Base-by-base conservation (phyloP, 805 yeast species). In the Zygosaccharomyces kombuchaensis region DNA sequence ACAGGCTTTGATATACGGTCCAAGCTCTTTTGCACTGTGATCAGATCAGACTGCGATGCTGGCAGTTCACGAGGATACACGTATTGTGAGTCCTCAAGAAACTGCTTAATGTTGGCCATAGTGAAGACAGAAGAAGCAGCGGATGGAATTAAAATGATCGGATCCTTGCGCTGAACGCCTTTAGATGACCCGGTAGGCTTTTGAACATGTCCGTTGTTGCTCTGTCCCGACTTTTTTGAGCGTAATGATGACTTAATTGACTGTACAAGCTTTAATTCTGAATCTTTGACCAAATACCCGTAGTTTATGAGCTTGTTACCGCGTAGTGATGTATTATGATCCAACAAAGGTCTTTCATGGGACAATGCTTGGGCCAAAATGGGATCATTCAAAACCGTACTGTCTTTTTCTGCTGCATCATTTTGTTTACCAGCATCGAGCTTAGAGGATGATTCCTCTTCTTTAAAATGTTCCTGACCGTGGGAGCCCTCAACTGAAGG, bases 61-160 rank as follows among this genome's bases (percentile, higher is more conserved):
- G 64, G 66, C 27, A 67, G 57, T 12, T 71, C 74, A 9, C 66
- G 59, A 4, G 73, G 84, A 53, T 75, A 82, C 40, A 76, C 73
- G 53, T 79, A 86, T 26, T 66, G 68, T 3, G 96, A 95, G 9
- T 80, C 75, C 63, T 87, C 88, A 53, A 93, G 67, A 54, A 86
- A 85, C 41, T 75, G 71, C 65, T 81, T 81, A 37, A 82, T 78
- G 58, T 85, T 84, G 25, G 74, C 60, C 75, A 83, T 74, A 7
- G 83, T 80, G 40, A 86, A 56, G 19, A 86, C 67, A 0, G 90
- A 77, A 4, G 91, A 81, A 0, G 93, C 86, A 7, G 93, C 81
- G 4, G 95, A 91, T 10, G 93, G 84, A 23, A 86, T 70, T 35
- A 86, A 65, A 46, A 86, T 83, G 54, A 86, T 84, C 19, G 95